A percentile compares a stretch with the other conserved stretches of the same genome.
phyloP scores from a whole-genome alignment of 257 asterid genomes.

The Fraxinus cuspidata region DNA sequence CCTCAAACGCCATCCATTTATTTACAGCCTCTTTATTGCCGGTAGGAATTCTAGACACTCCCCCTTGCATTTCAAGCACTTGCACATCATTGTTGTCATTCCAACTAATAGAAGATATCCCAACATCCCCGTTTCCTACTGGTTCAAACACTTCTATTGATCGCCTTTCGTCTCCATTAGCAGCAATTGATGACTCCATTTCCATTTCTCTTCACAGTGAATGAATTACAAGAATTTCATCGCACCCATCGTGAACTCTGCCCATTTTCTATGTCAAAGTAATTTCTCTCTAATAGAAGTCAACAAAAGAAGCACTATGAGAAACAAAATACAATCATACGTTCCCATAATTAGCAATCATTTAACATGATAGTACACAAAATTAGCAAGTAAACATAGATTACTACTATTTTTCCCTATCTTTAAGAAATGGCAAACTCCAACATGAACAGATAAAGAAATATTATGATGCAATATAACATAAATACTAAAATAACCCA shows the following conservation, averaged over 20 bases:
- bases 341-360: no score
- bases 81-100: conserved; percentile 31
- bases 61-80: conserved; percentile 38
- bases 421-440: background rate
- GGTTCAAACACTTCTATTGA: conserved; percentile 64
- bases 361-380: conserved; percentile 1
- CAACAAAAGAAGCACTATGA: conserved; percentile 3
- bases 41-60: conserved; percentile 21
- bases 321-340: background rate
- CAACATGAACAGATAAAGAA: background rate
- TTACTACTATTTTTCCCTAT: background rate
- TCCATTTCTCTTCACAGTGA: conserved; percentile 9
- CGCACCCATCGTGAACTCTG: conserved; percentile 24
- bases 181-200: conserved; percentile 46
- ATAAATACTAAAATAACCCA: background rate
- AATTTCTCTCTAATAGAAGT: conserved; percentile 12
- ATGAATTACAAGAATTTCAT: conserved; percentile 17
- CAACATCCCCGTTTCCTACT: conserved; percentile 27
- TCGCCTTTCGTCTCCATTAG: conserved; percentile 27
- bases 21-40: conserved; percentile 13
- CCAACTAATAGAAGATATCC: conserved; percentile 25
- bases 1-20: conserved; percentile 82
- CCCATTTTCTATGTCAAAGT: conserved; percentile 13
- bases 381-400: background rate
- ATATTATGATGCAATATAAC: background rate